phyloP scores from a whole-genome alignment of 306 rosid species.

The Castanopsis chinensis region DNA sequence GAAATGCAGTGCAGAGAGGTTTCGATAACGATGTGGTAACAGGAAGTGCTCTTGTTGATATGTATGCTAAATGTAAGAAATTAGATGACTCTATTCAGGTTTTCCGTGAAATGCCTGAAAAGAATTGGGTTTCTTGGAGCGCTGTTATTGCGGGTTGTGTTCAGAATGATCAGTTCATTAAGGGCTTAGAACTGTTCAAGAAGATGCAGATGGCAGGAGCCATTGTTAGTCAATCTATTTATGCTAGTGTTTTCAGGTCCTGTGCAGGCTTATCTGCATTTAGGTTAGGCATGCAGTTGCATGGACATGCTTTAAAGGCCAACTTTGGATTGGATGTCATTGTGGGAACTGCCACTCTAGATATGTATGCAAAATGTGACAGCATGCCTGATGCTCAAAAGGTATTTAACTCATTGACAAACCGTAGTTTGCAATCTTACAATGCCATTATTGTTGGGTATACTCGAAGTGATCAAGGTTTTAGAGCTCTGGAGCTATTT shows the following conservation, averaged over 20 bases:
- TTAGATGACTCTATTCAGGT: constrained; percentile 47
- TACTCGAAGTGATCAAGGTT: constrained; percentile 53
- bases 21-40: constrained; percentile 57
- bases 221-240: constrained; percentile 82
- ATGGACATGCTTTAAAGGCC: constrained; percentile 64
- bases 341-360: constrained; percentile 82
- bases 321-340: constrained; percentile 58
- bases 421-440: constrained; percentile 59
- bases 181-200: constrained; percentile 58
- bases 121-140: constrained; percentile 78
- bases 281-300: constrained; percentile 69
- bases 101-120: constrained; percentile 55
- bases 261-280: constrained; percentile 74
- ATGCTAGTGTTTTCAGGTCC: constrained; percentile 78
- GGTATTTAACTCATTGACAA: constrained; percentile 52
- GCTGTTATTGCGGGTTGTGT: constrained; percentile 80
- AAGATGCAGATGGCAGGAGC: constrained; percentile 59
- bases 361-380: constrained; percentile 84
- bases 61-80: constrained; percentile 70
- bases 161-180: constrained; percentile 53
- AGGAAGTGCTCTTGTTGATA: constrained; percentile 71
- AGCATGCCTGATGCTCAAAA: constrained; percentile 60
- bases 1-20: constrained; percentile 62
- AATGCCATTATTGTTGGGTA: constrained; percentile 76
- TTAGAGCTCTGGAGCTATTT: constrained; percentile 59